Evolutionary conservation across 768 basidiomycete species (phyloP).

Genomic region (Rhizopogon vulgaris): DNA sequence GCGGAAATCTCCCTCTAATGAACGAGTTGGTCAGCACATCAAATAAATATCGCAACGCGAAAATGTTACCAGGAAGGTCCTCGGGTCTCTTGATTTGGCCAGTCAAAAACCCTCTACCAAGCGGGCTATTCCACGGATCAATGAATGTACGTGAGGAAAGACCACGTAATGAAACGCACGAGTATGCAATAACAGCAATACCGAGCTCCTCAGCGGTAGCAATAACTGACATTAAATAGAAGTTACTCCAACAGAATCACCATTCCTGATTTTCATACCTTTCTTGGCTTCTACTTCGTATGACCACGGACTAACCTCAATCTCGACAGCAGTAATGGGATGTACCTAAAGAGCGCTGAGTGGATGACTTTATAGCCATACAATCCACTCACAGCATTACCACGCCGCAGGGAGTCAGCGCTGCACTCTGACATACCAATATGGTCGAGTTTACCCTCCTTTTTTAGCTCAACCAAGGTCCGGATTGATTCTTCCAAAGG

Average conservation of each 20-base stretch:
- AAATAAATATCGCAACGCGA: background rate
- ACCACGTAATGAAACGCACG: slow-evolving; percentile 27
- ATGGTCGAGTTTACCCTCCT: slow-evolving; percentile 34
- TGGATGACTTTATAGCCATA: background rate
- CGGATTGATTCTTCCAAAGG: slow-evolving; percentile 41
- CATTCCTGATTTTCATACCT: slow-evolving; percentile 15
- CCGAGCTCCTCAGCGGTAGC: slow-evolving; percentile 48
- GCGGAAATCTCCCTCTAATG: slow-evolving; percentile 36
- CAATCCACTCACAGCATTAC: slow-evolving; percentile 20
- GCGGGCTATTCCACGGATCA: slow-evolving; percentile 31
- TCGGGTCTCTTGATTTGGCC: slow-evolving; percentile 38
- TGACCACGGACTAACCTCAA: slow-evolving; percentile 60
- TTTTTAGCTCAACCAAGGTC: slow-evolving; percentile 36
- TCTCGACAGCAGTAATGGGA: slow-evolving; percentile 56
- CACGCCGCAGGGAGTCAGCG: slow-evolving; percentile 41
- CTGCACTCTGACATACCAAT: slow-evolving; percentile 55
- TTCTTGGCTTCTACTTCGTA: slow-evolving; percentile 47
- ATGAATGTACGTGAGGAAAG: slow-evolving; percentile 4
- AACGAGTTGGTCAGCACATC: background rate
- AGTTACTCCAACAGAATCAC: background rate
- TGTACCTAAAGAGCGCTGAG: slow-evolving; percentile 31
- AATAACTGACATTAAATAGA: slow-evolving; percentile 32
- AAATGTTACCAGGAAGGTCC: slow-evolving; percentile 26
- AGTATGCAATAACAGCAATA: slow-evolving; percentile 55
- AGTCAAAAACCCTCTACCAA: slow-evolving; percentile 48